These are phyloP conservation scores for Fragilaria crotonensis DNA, from an alignment of 108 stramenopile species.

Conservation along the genomic window DNA sequence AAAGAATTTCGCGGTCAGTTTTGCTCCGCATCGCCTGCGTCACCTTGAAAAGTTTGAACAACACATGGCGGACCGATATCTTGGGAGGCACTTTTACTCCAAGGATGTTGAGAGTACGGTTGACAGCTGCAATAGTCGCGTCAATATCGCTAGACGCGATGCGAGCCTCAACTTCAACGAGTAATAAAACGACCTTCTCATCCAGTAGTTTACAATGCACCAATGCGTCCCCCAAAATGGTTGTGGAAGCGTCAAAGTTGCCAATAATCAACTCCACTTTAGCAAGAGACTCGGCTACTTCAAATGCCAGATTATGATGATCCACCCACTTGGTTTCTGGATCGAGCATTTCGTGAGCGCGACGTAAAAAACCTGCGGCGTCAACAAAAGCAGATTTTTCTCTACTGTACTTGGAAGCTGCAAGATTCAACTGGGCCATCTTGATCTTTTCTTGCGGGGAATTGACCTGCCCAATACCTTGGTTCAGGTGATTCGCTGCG, in stretches of 20 bases:
- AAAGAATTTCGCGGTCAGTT: not conserved
- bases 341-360: constrained; percentile 9
- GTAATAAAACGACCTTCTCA: not conserved
- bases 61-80: not conserved
- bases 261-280: not conserved
- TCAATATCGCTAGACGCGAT: not conserved
- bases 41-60: not conserved
- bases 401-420: constrained; percentile 6
- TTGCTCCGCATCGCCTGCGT: not conserved
- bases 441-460: not conserved
- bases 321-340: constrained; percentile 10
- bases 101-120: not conserved
- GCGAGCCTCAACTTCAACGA: not conserved
- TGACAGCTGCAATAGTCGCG: not conserved
- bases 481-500: constrained; percentile 11
- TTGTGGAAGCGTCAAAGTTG: not conserved
- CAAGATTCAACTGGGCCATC: constrained; percentile 9
- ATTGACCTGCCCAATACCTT: constrained; percentile 1
- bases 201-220: not conserved
- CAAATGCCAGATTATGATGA: constrained; percentile 10
- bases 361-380: constrained; percentile 6
- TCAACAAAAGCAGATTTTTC: not conserved
- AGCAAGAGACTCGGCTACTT: not conserved
- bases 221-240: not conserved
- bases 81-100: not conserved